phyloP scores from a whole-genome alignment of 2,329 filamentous ascomycete species.

The Tolypocladium pustulatum region DNA sequence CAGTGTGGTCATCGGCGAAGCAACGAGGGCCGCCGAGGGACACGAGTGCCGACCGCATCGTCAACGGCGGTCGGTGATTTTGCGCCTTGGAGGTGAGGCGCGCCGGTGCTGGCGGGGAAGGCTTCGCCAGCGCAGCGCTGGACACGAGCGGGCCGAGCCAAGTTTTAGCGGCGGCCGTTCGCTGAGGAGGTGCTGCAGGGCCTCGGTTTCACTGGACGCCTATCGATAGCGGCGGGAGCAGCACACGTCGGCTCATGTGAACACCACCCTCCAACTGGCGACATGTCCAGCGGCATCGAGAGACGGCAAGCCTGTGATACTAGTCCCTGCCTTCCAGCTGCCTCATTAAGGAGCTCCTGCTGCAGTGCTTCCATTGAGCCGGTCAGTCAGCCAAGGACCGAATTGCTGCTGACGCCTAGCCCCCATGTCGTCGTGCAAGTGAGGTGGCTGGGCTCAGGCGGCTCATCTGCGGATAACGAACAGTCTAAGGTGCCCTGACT shows the following conservation, averaged over 20 bases:
- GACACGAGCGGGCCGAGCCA: background rate
- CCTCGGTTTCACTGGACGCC: background rate
- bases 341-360: background rate
- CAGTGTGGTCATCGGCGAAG: background rate
- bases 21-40: background rate
- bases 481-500: too few relatives aligned
- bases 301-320: background rate
- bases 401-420: background rate
- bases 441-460: background rate
- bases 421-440: background rate
- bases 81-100: background rate
- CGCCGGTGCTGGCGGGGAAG: background rate
- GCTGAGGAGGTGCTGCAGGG: background rate
- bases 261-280: background rate
- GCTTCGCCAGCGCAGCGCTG: background rate
- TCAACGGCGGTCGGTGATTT: background rate
- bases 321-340: background rate
- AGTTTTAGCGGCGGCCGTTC: background rate
- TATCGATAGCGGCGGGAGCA: background rate
- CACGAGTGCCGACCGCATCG: background rate
- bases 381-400: background rate
- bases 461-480: background rate
- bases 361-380: background rate
- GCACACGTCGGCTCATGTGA: background rate
- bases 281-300: background rate